A percentile compares a stretch with the other conserved stretches of the same genome.
phyloP scores from a whole-genome alignment of 495 filamentous ascomycete species.

The Podospora comata region DNA sequence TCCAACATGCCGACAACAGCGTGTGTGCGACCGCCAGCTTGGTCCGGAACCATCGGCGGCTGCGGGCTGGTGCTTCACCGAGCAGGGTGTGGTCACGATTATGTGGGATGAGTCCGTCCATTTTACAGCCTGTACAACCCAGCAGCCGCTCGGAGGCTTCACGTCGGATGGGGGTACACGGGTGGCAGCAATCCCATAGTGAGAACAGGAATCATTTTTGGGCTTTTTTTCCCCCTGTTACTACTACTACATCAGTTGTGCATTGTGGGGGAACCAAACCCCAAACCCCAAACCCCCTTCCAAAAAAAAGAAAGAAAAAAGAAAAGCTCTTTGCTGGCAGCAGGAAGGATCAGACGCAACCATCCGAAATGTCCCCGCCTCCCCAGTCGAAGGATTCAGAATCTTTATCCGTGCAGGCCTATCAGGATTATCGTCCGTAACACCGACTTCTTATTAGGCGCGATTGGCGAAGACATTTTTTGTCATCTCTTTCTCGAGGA shows the following conservation, averaged over 20 bases:
- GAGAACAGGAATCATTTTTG: neutral
- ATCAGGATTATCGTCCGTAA: neutral
- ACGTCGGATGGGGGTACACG: neutral
- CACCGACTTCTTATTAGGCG: too few relatives aligned
- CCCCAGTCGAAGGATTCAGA: neutral
- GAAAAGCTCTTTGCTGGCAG: neutral
- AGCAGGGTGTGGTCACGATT: neutral
- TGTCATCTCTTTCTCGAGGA: neutral
- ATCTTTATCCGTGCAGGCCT: neutral
- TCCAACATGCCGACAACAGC: neutral
- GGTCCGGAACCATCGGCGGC: neutral
- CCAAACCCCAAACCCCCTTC: too few relatives aligned
- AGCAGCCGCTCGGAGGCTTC: neutral
- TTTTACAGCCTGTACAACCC: neutral
- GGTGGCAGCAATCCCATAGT: neutral
- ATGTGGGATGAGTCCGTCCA: neutral
- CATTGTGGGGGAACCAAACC: too few relatives aligned
- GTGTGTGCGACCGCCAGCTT: neutral
- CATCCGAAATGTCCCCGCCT: neutral
- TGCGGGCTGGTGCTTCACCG: neutral
- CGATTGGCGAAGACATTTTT: too few relatives aligned
- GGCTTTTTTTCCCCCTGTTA: too few relatives aligned
- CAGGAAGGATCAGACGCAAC: neutral
- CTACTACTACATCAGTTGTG: neutral
- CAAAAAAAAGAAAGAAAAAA: too few relatives aligned